Base-by-base conservation (phyloP, 495 filamentous ascomycete species). In the Articulospora tetracladia region DNA sequence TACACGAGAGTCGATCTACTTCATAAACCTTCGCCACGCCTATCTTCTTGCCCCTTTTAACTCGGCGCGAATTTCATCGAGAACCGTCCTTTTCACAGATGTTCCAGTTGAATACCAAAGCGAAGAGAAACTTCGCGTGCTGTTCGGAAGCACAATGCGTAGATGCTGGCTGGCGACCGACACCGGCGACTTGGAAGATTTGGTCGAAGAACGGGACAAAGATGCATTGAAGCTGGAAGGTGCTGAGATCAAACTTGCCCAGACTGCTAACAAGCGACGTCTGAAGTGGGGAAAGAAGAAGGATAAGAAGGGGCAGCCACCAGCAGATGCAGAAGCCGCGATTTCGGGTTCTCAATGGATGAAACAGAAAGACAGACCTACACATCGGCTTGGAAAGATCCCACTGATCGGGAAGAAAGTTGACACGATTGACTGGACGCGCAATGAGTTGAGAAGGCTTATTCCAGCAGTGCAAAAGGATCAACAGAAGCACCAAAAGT, bases 11-110 rank as follows among this genome's bases (percentile, higher is more conserved):
- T 86, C 85, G 72, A 87, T 98, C 70, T 97, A 84, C 81, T 96
- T 88, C 73, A 90, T 96, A 80, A 97, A 96, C 70, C 72, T 98
- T 55, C 91, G 93, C 65, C 93, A 98, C 77, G 94, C 94, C 1
- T 97, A 95, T 74, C 79, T 94, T 48, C 80, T 96, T 58, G 92
- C 92, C 46, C 93, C 92, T 17, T 79, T 90, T 28, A 92, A 96
- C 71, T 83, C 91, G 36, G 87, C 83, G 64, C 89, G 91, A 63
- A 87, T 98, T 55, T 98, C 94, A 4, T 96, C 94, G 1, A 85
- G 92, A 59, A 98, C 93, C 25, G 91, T 98, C 17, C 85, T 98
- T 10, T 96, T 97, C 73, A 86, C 90, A 30, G 88, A 89, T 25
- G 92, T 98, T n/a, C 92, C 94, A 3, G 62, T 80, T 32, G 77